A percentile compares a stretch with the other conserved stretches of the same genome.
These are phyloP conservation scores for Stentor coeruleus DNA, from an alignment of 73 alveolate species.

Conservation along the genomic window DNA sequence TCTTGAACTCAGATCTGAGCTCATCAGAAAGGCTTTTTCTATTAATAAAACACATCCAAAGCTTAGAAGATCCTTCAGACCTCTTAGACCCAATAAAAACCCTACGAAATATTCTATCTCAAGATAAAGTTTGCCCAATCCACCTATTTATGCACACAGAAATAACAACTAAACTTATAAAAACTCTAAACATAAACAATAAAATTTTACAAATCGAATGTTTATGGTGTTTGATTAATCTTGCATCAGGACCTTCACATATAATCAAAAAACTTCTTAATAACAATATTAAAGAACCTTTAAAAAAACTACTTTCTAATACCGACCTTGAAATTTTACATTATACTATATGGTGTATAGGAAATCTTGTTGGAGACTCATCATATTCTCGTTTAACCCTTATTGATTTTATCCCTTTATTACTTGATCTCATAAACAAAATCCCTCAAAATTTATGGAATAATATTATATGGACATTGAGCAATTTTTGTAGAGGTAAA, in stretches of 20 bases:
- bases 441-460: too few relatives aligned
- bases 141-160: slow-evolving; percentile 86
- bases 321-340: slow-evolving; percentile 75
- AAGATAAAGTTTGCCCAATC: slow-evolving; percentile 70
- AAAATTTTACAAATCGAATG: slow-evolving; percentile 92
- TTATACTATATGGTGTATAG: slow-evolving; percentile 92
- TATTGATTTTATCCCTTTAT: too few relatives aligned
- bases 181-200: slow-evolving; percentile 57
- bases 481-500: slow-evolving; percentile 89
- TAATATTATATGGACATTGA: slow-evolving; percentile 75
- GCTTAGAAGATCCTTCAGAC: neutral
- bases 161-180: slow-evolving; percentile 81
- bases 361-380: slow-evolving; percentile 94
- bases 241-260: slow-evolving; percentile 91
- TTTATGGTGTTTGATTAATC: slow-evolving; percentile 91
- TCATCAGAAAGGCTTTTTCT: too few relatives aligned
- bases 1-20: too few relatives aligned
- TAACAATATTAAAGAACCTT: slow-evolving; percentile 76
- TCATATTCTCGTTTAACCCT: slow-evolving; percentile 69
- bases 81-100: slow-evolving; percentile 39
- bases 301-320: slow-evolving; percentile 66
- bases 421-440: too few relatives aligned
- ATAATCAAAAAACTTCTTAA: slow-evolving; percentile 78
- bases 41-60: neutral
- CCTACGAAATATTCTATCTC: slow-evolving; percentile 86